phyloP scores from a whole-genome alignment of 2,329 filamentous ascomycete genomes.

The Lasiodiplodia sp. region DNA sequence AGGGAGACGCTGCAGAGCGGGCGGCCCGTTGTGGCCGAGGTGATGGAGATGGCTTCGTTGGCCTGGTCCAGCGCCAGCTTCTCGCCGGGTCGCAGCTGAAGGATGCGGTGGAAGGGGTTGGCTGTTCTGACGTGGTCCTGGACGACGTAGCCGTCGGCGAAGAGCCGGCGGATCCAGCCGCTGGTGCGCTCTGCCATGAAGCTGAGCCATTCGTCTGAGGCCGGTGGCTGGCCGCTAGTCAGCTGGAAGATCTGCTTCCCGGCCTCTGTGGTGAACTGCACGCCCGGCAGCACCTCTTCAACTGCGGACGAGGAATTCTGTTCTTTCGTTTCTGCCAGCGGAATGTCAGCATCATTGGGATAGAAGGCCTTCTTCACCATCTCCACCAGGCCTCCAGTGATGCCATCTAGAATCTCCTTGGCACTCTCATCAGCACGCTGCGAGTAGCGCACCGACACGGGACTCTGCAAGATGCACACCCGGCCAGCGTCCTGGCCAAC shows the following conservation, averaged over 20 bases:
- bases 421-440: conserved; percentile 9
- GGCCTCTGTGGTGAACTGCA: neutral
- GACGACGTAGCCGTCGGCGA: neutral
- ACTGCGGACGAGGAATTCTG: neutral
- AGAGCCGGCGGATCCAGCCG: neutral
- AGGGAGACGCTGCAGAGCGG: neutral
- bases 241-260: neutral
- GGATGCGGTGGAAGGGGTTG: neutral
- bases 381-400: conserved; percentile 30
- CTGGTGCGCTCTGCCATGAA: neutral
- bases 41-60: neutral
- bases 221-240: neutral
- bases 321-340: neutral
- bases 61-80: neutral
- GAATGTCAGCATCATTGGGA: neutral
- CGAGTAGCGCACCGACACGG: conserved; percentile 41
- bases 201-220: neutral
- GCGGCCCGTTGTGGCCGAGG: neutral
- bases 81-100: conserved; percentile 1
- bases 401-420: conserved; percentile 32
- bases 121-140: neutral
- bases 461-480: conserved; percentile 47
- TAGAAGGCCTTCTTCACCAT: neutral
- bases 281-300: neutral
- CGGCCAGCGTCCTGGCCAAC: conserved; percentile 44